phyloP scores from a whole-genome alignment of 2,329 filamentous ascomycete genomes.

The Fusarium pseudoanthophilum region DNA sequence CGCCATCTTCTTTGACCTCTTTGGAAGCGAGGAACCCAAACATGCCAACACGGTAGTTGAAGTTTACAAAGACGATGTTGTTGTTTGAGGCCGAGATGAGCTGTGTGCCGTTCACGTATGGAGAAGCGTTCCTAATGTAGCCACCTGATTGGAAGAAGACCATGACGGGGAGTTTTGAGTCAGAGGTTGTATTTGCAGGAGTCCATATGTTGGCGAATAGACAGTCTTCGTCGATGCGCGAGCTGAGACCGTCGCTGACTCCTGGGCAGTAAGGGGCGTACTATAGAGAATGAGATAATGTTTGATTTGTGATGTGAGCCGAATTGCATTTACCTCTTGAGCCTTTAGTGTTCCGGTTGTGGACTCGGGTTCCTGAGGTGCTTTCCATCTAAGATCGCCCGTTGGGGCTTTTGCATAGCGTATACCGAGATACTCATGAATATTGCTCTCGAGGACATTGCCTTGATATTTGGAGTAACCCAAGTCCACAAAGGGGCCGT shows the following conservation, averaged over 20 bases:
- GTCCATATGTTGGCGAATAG: conserved; percentile 61
- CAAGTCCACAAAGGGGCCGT: conserved; percentile 49
- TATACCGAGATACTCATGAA: conserved; percentile 60
- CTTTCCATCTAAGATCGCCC: conserved; percentile 61
- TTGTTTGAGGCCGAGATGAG: conserved; percentile 57
- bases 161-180: conserved; percentile 52
- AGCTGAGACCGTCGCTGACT: conserved; percentile 41
- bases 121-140: conserved; percentile 60
- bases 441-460: conserved; percentile 49
- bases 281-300: conserved; percentile 40
- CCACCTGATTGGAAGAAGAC: conserved; percentile 60
- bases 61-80: conserved; percentile 66
- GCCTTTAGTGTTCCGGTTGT: conserved; percentile 50
- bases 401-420: conserved; percentile 64
- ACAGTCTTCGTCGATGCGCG: conserved; percentile 55
- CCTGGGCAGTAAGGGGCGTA: conserved; percentile 59
- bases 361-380: conserved; percentile 57
- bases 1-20: conserved; percentile 63
- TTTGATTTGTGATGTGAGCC: no score
- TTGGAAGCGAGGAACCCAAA: conserved; percentile 72
- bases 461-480: conserved; percentile 60
- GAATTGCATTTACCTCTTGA: conserved; percentile 42
- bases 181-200: conserved; percentile 47
- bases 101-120: conserved; percentile 62
- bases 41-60: conserved; percentile 71